These are phyloP conservation scores for Stephanodiscus triporus DNA, from an alignment of 108 stramenopile genomes.

Conservation along the genomic window DNA sequence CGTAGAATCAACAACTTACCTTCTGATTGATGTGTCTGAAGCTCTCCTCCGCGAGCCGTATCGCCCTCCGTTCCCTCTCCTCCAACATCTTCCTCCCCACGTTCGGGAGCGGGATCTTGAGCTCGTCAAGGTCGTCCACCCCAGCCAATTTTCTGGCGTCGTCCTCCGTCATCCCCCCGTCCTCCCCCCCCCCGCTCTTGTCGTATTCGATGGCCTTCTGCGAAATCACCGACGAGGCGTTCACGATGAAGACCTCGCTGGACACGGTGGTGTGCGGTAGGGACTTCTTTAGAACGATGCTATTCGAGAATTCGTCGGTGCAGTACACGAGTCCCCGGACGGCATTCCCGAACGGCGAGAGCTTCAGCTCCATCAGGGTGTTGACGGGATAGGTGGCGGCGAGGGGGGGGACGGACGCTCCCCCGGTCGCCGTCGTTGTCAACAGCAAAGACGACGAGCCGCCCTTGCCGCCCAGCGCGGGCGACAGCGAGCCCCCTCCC, in stretches of 20 bases:
- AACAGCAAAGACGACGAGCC: neutral
- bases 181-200: conserved; percentile 7
- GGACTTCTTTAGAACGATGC: conserved; percentile 63
- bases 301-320: conserved; percentile 69
- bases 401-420: conserved; percentile 9
- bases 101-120: conserved; percentile 39
- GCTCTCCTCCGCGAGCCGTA: conserved; percentile 76
- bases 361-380: conserved; percentile 49
- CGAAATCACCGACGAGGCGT: conserved; percentile 50
- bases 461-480: conserved; percentile 4
- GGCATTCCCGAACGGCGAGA: conserved; percentile 9
- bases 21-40: conserved; percentile 79
- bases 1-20: conserved; percentile 42
- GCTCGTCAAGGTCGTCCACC: conserved; percentile 28
- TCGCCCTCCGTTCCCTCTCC: conserved; percentile 80
- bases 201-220: conserved; percentile 40
- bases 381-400: conserved; percentile 46
- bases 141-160: conserved; percentile 18
- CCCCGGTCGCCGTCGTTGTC: neutral
- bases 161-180: conserved; percentile 18
- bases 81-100: conserved; percentile 65
- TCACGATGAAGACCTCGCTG: conserved; percentile 50
- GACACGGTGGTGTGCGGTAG: conserved; percentile 54
- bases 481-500: neutral
- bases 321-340: conserved; percentile 72